Evolutionary conservation across 208 protist species (phyloP).

Genomic region (Strigomonas culicis): DNA sequence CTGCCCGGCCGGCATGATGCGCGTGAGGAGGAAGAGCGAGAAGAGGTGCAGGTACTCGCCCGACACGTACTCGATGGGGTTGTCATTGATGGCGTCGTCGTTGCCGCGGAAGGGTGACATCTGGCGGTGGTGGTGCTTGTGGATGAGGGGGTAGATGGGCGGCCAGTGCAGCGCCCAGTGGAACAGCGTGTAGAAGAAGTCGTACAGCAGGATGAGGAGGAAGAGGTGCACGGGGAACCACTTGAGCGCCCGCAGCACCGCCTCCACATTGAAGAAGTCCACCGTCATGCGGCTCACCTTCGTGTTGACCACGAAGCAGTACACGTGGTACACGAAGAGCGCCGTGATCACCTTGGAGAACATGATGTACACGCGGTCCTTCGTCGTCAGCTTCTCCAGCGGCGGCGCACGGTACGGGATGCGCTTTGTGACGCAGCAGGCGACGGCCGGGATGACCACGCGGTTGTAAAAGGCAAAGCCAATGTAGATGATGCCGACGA

Average conservation of each 20-base stretch:
- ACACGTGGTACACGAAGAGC: constrained; percentile 66
- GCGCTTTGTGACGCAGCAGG: constrained; percentile 23
- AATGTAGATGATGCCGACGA: constrained; percentile 41
- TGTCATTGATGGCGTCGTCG: constrained; percentile 88
- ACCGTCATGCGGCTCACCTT: constrained; percentile 43
- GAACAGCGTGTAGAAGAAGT: constrained; percentile 90
- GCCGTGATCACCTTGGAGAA: constrained; percentile 53
- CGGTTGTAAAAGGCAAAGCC: constrained; percentile 64
- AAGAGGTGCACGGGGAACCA: constrained; percentile 61
- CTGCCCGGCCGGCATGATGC: constrained; percentile 40
- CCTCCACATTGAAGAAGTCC: constrained; percentile 25
- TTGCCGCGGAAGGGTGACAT: constrained; percentile 86
- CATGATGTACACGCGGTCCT: constrained; percentile 52
- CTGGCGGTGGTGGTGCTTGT: constrained; percentile 93
- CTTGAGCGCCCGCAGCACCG: constrained; percentile 24
- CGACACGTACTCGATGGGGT: constrained; percentile 88
- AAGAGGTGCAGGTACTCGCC: constrained; percentile 90
- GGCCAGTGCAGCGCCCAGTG: constrained; percentile 87
- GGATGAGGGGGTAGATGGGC: constrained; percentile 77
- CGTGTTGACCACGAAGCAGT: constrained; percentile 37
- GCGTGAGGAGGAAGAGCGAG: constrained; percentile 68
- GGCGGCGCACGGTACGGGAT: constrained; percentile 40
- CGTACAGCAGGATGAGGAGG: constrained; percentile 78
- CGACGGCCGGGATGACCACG: constrained; percentile 46
- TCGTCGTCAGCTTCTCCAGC: constrained; percentile 35